These are phyloP conservation scores for Coccomyxa sp. DNA, from an alignment of 139 green algal species.

Conservation along the genomic window DNA sequence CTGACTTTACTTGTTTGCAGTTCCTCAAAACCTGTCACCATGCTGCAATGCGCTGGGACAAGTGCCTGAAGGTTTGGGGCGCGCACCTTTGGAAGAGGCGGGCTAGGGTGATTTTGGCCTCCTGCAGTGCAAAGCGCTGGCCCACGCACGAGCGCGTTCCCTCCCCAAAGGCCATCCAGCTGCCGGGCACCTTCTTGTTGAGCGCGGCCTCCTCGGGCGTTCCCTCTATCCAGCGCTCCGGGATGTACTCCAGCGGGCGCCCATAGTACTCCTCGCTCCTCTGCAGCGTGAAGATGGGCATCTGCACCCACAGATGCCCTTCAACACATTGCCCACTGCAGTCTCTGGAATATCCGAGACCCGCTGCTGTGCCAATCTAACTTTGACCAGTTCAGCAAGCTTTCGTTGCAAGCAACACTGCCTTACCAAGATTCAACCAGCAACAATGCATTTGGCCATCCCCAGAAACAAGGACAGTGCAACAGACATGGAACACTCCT, in stretches of 20 bases:
- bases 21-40: background rate
- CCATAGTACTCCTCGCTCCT: background rate
- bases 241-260: background rate
- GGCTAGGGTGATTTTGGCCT: background rate
- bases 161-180: slow-evolving; percentile 2
- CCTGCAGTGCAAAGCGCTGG: background rate
- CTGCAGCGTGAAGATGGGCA: background rate
- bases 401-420: background rate
- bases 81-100: background rate
- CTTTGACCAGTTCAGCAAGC: background rate
- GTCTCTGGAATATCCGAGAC: background rate
- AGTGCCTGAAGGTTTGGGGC: background rate
- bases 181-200: background rate
- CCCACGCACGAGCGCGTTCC: background rate
- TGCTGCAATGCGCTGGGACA: too few species aligned
- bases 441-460: background rate
- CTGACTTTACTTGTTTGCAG: background rate
- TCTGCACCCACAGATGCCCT: background rate
- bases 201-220: background rate
- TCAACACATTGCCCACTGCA: background rate
- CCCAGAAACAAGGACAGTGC: background rate
- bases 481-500: too few species aligned
- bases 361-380: background rate
- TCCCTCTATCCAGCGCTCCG: background rate
- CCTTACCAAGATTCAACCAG: background rate